Evolutionary conservation across 2,329 filamentous ascomycete species (phyloP).

Genomic region (Xenoacremonium recifei): DNA sequence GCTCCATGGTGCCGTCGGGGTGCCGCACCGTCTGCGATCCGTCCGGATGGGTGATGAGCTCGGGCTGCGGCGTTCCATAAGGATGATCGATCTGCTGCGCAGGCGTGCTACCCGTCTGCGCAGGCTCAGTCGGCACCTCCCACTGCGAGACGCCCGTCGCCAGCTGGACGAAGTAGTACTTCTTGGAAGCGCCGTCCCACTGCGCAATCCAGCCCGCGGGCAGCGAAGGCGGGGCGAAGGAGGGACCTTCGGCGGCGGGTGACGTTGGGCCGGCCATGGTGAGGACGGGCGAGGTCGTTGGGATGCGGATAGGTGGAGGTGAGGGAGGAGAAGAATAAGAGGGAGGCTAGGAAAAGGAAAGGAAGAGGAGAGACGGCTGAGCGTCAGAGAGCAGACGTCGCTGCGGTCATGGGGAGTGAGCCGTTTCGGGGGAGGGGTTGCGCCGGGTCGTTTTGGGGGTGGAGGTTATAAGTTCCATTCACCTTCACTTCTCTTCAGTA

Average conservation of each 20-base stretch:
- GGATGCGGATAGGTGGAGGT: constrained; percentile 14
- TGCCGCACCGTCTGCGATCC: constrained; percentile 61
- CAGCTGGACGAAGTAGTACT: constrained; percentile 72
- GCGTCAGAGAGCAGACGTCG: constrained; percentile 24
- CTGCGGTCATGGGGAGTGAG: constrained; percentile 24
- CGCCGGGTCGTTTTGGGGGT: constrained; percentile 15
- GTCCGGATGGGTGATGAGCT: constrained; percentile 62
- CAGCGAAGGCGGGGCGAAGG: constrained; percentile 58
- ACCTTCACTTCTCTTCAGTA: too few species aligned
- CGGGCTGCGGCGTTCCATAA: constrained; percentile 54
- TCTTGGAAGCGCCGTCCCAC: constrained; percentile 63
- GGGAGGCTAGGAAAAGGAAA: constrained; percentile 2
- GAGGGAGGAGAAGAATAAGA: constrained; percentile 5
- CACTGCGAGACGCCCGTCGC: constrained; percentile 71
- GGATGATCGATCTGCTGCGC: constrained; percentile 57
- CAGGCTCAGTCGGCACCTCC: constrained; percentile 67
- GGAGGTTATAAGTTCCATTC: constrained; percentile 16
- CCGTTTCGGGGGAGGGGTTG: constrained; percentile 21
- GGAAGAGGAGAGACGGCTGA: constrained; percentile 18
- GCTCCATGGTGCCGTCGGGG: constrained; percentile 60
- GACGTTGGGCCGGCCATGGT: constrained; percentile 57
- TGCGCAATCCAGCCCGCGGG: constrained; percentile 68
- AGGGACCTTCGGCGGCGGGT: constrained; percentile 58
- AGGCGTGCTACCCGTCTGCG: constrained; percentile 60
- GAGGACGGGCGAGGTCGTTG: constrained; percentile 14